phyloP scores from a whole-genome alignment of 441 rosid genomes.

The Eruca vesicaria region DNA sequence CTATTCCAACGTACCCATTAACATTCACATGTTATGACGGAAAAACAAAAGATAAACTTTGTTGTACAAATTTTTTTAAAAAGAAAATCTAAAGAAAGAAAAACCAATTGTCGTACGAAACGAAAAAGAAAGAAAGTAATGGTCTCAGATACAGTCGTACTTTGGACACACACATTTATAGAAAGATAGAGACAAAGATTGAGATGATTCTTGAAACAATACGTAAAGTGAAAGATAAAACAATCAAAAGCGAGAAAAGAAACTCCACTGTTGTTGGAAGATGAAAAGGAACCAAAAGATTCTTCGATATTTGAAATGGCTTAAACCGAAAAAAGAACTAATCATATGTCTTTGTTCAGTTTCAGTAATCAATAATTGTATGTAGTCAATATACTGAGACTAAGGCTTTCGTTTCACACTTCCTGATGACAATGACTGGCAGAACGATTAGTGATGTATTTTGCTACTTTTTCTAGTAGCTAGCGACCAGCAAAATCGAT shows the following conservation, averaged over 20 bases:
- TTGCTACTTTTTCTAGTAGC: background rate
- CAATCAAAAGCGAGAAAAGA: slow-evolving; percentile 14
- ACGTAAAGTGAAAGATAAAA: slow-evolving; percentile 21
- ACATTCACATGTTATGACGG: slow-evolving; percentile 11
- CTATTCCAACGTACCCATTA: background rate
- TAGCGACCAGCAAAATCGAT: background rate
- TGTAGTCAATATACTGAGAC: background rate
- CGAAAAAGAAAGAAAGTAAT: slow-evolving; percentile 6
- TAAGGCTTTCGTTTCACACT: background rate
- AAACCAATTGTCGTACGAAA: slow-evolving; percentile 27
- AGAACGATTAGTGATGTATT: background rate
- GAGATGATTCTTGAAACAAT: slow-evolving; percentile 15
- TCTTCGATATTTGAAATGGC: slow-evolving; percentile 3
- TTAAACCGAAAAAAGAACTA: background rate
- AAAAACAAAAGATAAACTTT: slow-evolving; percentile 1
- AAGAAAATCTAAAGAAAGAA: slow-evolving; percentile 7
- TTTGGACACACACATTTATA: slow-evolving; percentile 21
- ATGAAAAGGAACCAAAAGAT: slow-evolving; percentile 13
- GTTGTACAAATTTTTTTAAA: background rate
- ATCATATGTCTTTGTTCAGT: background rate
- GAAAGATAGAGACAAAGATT: slow-evolving; percentile 24
- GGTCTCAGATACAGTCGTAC: slow-evolving; percentile 11
- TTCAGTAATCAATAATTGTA: background rate
- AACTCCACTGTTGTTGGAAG: slow-evolving; percentile 35
- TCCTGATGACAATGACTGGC: background rate